Evolutionary conservation across 2,329 filamentous ascomycete species (phyloP).

Genomic region (Geosmithia morbida): DNA sequence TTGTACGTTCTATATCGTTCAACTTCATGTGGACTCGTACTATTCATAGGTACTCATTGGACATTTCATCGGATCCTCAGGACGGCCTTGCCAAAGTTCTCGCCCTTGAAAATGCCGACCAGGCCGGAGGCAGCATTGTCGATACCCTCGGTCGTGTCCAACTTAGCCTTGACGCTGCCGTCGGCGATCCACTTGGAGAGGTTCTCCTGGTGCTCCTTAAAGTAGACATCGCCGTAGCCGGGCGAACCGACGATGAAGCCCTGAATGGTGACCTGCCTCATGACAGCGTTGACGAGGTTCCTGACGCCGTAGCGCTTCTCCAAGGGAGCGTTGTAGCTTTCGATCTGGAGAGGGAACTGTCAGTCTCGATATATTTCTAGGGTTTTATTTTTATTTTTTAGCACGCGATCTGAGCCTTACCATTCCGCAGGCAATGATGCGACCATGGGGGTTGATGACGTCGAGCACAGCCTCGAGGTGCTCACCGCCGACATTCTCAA

Average conservation of each 20-base stretch:
- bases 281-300: slow-evolving; percentile 50
- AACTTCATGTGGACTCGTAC: not conserved
- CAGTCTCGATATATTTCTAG: too few species aligned
- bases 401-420: slow-evolving; percentile 14
- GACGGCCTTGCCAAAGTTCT: slow-evolving; percentile 80
- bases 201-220: slow-evolving; percentile 59
- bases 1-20: too few species aligned
- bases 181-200: slow-evolving; percentile 64
- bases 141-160: slow-evolving; percentile 58
- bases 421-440: slow-evolving; percentile 53
- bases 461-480: slow-evolving; percentile 31
- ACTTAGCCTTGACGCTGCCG: slow-evolving; percentile 57
- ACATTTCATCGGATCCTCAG: slow-evolving; percentile 35
- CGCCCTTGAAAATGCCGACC: slow-evolving; percentile 59
- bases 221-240: slow-evolving; percentile 52
- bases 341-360: slow-evolving; percentile 37
- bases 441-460: slow-evolving; percentile 43
- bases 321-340: slow-evolving; percentile 51
- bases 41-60: too few species aligned
- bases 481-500: slow-evolving; percentile 38
- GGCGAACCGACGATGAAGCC: slow-evolving; percentile 62
- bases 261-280: slow-evolving; percentile 54
- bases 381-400: too few species aligned
- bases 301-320: slow-evolving; percentile 49
- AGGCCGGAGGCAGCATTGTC: slow-evolving; percentile 66